phyloP scores from a whole-genome alignment of 768 basidiomycete genomes.

The Candolleomyces efflorescens region DNA sequence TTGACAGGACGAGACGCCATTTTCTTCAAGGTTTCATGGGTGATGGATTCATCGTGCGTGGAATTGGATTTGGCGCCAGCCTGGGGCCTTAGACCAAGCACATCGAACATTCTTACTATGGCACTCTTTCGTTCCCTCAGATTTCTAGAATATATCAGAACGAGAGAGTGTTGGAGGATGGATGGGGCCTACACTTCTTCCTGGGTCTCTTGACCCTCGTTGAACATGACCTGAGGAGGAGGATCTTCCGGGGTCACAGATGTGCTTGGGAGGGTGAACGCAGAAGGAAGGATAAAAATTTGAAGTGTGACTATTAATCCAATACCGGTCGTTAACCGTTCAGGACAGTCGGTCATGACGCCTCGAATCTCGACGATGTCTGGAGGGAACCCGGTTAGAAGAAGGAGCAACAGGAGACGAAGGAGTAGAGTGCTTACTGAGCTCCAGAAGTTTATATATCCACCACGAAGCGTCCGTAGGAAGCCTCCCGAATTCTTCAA shows the following conservation, averaged over 20 bases:
- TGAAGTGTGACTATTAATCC: conserved; percentile 75
- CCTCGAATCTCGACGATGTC: conserved; percentile 65
- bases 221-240: conserved; percentile 42
- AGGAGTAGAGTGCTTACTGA: conserved; percentile 38
- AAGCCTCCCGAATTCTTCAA: conserved; percentile 71
- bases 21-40: conserved; percentile 38
- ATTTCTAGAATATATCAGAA: conserved; percentile 23
- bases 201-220: conserved; percentile 75
- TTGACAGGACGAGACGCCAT: conserved; percentile 34
- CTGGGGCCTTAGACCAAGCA: conserved; percentile 65
- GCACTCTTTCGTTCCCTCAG: conserved; percentile 79
- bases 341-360: conserved; percentile 76
- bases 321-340: conserved; percentile 65
- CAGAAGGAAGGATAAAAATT: conserved; percentile 62
- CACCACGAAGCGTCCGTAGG: conserved; percentile 67
- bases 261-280: conserved; percentile 53
- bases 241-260: conserved; percentile 28
- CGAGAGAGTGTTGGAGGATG: neutral
- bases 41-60: conserved; percentile 28
- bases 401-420: neutral
- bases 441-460: conserved; percentile 71
- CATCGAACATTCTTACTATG: conserved; percentile 68
- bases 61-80: conserved; percentile 36
- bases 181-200: conserved; percentile 53
- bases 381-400: conserved; percentile 16